phyloP scores from a whole-genome alignment of 2,329 filamentous ascomycete genomes.

The Sporothrix dimorphospora region DNA sequence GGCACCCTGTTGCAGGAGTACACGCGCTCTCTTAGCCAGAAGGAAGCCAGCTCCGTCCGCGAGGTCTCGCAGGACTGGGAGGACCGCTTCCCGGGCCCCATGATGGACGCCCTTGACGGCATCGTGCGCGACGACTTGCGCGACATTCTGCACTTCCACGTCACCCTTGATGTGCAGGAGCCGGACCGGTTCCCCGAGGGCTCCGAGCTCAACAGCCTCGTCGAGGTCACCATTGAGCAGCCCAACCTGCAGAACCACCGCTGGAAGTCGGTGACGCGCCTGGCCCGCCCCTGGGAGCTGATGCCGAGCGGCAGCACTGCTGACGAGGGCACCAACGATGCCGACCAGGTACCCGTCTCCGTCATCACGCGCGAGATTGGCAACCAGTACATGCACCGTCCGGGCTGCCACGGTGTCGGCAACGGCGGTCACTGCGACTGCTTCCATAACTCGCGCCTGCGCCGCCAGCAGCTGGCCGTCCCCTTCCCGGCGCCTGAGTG shows the following conservation, averaged over 20 bases:
- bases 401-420: slow-evolving; percentile 49
- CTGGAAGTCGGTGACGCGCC: slow-evolving; percentile 64
- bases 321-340: slow-evolving; percentile 29
- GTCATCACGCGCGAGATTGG: slow-evolving; percentile 56
- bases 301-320: slow-evolving; percentile 34
- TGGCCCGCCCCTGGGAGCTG: slow-evolving; percentile 61
- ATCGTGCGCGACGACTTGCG: slow-evolving; percentile 54
- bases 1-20: slow-evolving; percentile 61
- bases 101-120: slow-evolving; percentile 55
- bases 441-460: slow-evolving; percentile 45
- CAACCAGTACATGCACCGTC: slow-evolving; percentile 53
- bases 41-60: slow-evolving; percentile 59
- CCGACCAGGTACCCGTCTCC: slow-evolving; percentile 38
- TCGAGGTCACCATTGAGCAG: slow-evolving; percentile 62
- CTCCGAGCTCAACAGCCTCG: slow-evolving; percentile 62
- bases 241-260: slow-evolving; percentile 57
- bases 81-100: slow-evolving; percentile 56
- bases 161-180: slow-evolving; percentile 62
- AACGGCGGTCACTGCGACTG: slow-evolving; percentile 53
- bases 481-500: slow-evolving; percentile 62
- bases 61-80: slow-evolving; percentile 61
- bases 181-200: slow-evolving; percentile 60
- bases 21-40: slow-evolving; percentile 57
- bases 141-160: slow-evolving; percentile 65
- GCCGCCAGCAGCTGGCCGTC: slow-evolving; percentile 55